Evolutionary conservation across 306 rosid species (phyloP).

Genomic region (Malus sylvestris): DNA sequence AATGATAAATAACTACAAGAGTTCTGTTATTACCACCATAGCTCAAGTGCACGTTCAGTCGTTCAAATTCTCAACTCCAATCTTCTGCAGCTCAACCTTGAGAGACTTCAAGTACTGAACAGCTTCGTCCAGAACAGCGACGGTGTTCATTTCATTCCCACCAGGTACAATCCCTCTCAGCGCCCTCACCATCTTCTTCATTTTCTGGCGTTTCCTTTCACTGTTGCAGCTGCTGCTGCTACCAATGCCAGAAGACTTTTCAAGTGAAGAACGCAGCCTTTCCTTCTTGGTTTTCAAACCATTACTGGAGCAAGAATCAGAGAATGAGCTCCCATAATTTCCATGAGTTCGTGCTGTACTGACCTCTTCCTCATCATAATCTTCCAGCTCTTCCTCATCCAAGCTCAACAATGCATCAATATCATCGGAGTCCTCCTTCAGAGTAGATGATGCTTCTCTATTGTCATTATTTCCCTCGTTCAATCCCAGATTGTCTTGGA

Average conservation of each 20-base stretch:
- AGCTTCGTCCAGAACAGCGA: constrained; percentile 75
- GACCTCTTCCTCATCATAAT: constrained; percentile 69
- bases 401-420: constrained; percentile 88
- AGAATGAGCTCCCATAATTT: constrained; percentile 36
- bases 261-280: constrained; percentile 26
- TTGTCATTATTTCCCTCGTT: constrained; percentile 31
- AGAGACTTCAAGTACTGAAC: constrained; percentile 87
- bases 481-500: constrained; percentile 36
- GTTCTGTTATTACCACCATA: background rate
- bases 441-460: constrained; percentile 48
- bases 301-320: constrained; percentile 68
- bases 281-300: constrained; percentile 52
- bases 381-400: constrained; percentile 62
- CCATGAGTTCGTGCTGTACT: constrained; percentile 82
- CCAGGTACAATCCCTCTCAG: constrained; percentile 79
- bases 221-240: constrained; percentile 27
- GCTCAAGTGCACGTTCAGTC: constrained; percentile 11
- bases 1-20: background rate
- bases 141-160: constrained; percentile 62
- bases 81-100: constrained; percentile 74
- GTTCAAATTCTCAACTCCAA: constrained; percentile 44
- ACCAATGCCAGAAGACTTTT: constrained; percentile 32
- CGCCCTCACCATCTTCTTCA: constrained; percentile 78
- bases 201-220: constrained; percentile 51
- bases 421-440: constrained; percentile 68